Evolutionary conservation across 75 land plant genomes (phyloP), one percentile per base, ranked within the genome.

Genomic region (Selaginella tamariscina): DNA sequence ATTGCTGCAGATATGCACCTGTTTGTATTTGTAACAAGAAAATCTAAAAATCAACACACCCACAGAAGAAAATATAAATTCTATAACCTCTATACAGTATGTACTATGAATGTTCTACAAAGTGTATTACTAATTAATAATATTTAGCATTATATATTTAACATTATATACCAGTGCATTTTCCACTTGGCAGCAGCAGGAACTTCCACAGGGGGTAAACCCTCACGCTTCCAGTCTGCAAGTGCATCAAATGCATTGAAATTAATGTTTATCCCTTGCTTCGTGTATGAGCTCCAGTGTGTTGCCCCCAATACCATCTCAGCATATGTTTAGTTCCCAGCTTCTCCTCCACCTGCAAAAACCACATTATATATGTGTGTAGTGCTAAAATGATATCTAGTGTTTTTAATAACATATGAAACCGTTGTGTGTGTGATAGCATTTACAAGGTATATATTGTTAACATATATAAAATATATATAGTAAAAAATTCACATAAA

Each of bases 151-250:
- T n/a, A n/a, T 21, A 27, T 64, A 15, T 2, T 59, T 15, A 5
- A 32, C 28, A 64, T 1, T 2, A 15, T 30, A 56, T 30, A 89
- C 97, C 95, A 84, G 67, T 88, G 79, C 67, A 81, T 81, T 73
- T 93, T 93, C 98, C 98, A 93, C 66, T 93, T 76, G 24, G 90
- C 98, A 15, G 98, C 98, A 22, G 98, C 98, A 67, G 98, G 96
- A 62, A 93, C 87, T 73, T 93, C 90, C 68, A 93, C 96, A 8
- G 98, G 98, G 0, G 98, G 96, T 26, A 91, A 66, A 23, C 72
- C 77, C 68, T 86, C 96, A 67, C 79, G 65, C 71, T 85, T 89
- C 98, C 98, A 93, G 1, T 82, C 96, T 24, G 33, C 67, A 1
- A 93, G 84, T 31, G 98, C 98, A 77, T 93, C 96, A 71, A 86